phyloP scores from a whole-genome alignment of 352 stramenopile species.

The Halophytophthora batemanensis region DNA sequence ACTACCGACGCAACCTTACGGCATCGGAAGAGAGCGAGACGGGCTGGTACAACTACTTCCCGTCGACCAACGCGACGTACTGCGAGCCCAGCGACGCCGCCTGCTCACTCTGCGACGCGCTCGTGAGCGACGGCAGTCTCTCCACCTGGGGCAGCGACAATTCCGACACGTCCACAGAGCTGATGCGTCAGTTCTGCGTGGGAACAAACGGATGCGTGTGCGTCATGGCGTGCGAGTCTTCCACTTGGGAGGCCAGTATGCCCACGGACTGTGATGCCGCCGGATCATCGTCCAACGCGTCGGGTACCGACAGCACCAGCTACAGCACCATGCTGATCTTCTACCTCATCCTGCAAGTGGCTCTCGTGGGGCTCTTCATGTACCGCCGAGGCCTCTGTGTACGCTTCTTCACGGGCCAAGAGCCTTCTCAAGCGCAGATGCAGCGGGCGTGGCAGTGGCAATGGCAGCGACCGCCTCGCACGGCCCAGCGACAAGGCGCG shows the following conservation, averaged over 20 bases:
- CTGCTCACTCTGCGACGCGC: conserved; percentile 41
- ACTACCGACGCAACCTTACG: conserved; percentile 60
- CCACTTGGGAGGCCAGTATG: conserved; percentile 52
- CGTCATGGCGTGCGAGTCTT: conserved; percentile 51
- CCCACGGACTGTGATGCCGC: conserved; percentile 38
- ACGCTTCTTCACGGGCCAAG: conserved; percentile 18
- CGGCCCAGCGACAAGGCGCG: conserved; percentile 26
- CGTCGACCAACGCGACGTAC: conserved; percentile 59
- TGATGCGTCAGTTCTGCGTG: conserved; percentile 51
- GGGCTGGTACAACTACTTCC: conserved; percentile 66
- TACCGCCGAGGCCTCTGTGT: conserved; percentile 48
- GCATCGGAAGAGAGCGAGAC: conserved; percentile 23
- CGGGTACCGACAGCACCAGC: conserved; percentile 16
- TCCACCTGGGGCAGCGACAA: conserved; percentile 16
- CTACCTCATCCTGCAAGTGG: conserved; percentile 65
- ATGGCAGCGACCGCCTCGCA: neutral
- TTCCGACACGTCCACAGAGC: conserved; percentile 35
- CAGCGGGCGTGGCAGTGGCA: neutral
- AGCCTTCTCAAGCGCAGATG: conserved; percentile 3
- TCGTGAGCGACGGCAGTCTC: conserved; percentile 30
- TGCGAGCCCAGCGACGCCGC: conserved; percentile 50
- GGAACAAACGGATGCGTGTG: conserved; percentile 60
- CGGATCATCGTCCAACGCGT: conserved; percentile 7
- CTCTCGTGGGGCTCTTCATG: conserved; percentile 52
- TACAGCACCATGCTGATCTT: conserved; percentile 67